Percentiles rank a stretch among this genome's conserved stretches.
phyloP scores from a whole-genome alignment of 306 rosid genomes.

The Hippophae tibetana region DNA sequence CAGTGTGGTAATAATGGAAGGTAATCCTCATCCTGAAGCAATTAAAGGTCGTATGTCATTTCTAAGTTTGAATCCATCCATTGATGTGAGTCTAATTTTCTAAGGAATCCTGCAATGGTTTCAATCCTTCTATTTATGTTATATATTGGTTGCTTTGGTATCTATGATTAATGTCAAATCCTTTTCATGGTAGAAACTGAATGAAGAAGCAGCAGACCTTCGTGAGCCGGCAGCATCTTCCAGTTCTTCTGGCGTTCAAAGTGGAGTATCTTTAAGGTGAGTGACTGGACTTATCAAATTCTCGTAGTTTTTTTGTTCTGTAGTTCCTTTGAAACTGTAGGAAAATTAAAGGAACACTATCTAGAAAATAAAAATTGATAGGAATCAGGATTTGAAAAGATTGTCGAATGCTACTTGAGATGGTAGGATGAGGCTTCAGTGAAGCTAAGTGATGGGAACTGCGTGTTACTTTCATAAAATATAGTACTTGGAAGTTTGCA shows the following conservation, averaged over 20 bases:
- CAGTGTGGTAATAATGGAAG: constrained; percentile 80
- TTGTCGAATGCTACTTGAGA: too few species aligned
- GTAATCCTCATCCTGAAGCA: constrained; percentile 84
- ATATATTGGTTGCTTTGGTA: constrained; percentile 7
- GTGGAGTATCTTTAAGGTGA: constrained; percentile 45
- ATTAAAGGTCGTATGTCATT: constrained; percentile 78
- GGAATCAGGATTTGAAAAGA: too few species aligned
- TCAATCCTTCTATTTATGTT: constrained; percentile 5
- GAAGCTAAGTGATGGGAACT: too few species aligned
- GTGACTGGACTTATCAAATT: constrained; percentile 15
- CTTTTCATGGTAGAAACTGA: constrained; percentile 59
- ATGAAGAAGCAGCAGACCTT: constrained; percentile 43
- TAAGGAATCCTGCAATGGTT: constrained; percentile 10
- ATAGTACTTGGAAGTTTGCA: too few species aligned
- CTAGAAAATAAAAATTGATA: too few species aligned
- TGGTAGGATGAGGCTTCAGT: too few species aligned
- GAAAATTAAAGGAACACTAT: neutral
- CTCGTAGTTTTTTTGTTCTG: neutral
- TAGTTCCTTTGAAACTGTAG: neutral
- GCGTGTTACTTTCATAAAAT: too few species aligned
- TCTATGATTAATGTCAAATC: constrained; percentile 24
- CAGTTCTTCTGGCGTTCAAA: constrained; percentile 34
- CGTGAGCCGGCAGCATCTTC: constrained; percentile 38
- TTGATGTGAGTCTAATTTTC: constrained; percentile 72
- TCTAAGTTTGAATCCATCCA: constrained; percentile 68